Conservation (phyloP, 129 eudicot species). For the Kitagawia praeruptora region DNA sequence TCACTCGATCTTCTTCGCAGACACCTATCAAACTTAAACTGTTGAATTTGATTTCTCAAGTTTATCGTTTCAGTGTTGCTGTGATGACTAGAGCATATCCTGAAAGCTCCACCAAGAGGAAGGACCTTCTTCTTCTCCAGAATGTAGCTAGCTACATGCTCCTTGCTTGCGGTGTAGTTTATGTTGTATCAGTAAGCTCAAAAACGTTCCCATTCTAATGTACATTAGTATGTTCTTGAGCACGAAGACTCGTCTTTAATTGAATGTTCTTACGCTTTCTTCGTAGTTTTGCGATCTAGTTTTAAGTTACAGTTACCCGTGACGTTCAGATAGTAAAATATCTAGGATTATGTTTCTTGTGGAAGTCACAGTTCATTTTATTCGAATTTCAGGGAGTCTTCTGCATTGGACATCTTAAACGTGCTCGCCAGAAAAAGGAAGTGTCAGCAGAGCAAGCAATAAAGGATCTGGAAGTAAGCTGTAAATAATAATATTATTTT, state of each 20-base stretch:
- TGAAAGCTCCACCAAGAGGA: constrained; percentile 32
- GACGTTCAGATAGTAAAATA: background rate
- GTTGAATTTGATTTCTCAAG: constrained; percentile 15
- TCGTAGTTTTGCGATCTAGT: background rate
- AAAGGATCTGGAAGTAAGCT: constrained; percentile 73
- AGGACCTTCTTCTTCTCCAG: constrained; percentile 65
- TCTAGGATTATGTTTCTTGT: background rate
- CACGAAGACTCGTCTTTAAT: background rate
- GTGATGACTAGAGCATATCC: constrained; percentile 98
- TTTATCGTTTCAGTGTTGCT: constrained; percentile 64
- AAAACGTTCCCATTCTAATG: background rate
- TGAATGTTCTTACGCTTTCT: background rate
- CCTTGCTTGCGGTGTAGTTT: constrained; percentile 80
- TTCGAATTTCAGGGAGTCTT: constrained; percentile 43
- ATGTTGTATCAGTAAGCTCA: constrained; percentile 73
- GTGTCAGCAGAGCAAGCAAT: constrained; percentile 65
- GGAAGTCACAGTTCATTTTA: background rate
- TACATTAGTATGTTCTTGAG: background rate
- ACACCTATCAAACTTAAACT: background rate
- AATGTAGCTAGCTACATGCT: constrained; percentile 76
- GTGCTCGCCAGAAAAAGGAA: constrained; percentile 71
- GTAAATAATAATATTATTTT: background rate
- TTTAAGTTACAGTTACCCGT: background rate
- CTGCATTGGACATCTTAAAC: constrained; percentile 78
- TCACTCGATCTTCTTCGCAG: background rate